phyloP scores from a whole-genome alignment of 2,329 filamentous ascomycete genomes.

The Xylariaceae sp. region DNA sequence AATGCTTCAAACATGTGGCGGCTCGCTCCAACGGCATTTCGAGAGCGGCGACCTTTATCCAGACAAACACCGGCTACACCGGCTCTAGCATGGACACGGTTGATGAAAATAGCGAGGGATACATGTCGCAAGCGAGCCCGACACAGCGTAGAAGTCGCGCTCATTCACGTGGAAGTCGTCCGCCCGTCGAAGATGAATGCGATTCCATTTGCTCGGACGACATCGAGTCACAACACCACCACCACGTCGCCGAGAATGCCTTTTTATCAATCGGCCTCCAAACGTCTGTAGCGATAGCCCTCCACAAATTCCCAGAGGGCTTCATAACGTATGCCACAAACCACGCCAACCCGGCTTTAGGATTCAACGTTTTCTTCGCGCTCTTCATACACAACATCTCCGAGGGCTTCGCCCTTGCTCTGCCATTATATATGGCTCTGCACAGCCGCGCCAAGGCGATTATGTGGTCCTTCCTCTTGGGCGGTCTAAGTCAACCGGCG shows the following conservation, averaged over 20 bases:
- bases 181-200: constrained; percentile 24
- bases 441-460: constrained; percentile 76
- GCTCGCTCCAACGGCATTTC: constrained; percentile 34
- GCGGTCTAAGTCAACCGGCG: constrained; percentile 79
- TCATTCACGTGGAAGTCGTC: constrained; percentile 27
- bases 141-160: constrained; percentile 25
- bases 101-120: constrained; percentile 27
- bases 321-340: constrained; percentile 95
- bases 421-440: constrained; percentile 88
- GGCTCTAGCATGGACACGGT: constrained; percentile 28
- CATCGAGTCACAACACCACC: constrained; percentile 64
- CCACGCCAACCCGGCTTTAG: constrained; percentile 83
- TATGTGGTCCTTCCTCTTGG: constrained; percentile 74
- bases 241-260: constrained; percentile 90
- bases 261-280: constrained; percentile 95
- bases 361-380: constrained; percentile 88
- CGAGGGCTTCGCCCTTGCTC: constrained; percentile 89
- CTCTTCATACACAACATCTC: constrained; percentile 98
- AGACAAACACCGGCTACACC: constrained; percentile 39
- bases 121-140: constrained; percentile 22
- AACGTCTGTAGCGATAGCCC: constrained; percentile 86
- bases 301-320: constrained; percentile 89
- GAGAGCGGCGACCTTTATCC: constrained; percentile 36
- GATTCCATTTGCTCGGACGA: constrained; percentile 34
- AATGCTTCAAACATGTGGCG: constrained; percentile 56